phyloP scores from a whole-genome alignment of 2,329 filamentous ascomycete genomes.

The Calonectria pseudoturangicola region DNA sequence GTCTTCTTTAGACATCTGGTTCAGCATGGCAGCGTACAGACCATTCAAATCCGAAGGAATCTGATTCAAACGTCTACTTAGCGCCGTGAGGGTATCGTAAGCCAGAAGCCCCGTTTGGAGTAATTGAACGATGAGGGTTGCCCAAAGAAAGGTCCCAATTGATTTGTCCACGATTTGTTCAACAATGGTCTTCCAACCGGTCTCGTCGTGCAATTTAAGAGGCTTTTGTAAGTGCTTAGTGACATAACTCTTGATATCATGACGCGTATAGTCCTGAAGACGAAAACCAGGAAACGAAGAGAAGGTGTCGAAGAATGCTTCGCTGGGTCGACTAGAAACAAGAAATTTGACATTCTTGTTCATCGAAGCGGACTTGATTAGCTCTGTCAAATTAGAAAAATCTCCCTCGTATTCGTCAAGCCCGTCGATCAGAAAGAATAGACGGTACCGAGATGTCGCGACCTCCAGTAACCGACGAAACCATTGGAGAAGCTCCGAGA shows the following conservation, averaged over 20 bases:
- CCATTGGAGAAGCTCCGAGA: constrained; percentile 12
- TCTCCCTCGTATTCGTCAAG: constrained; percentile 20
- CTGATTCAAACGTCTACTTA: neutral
- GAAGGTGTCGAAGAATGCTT: constrained; percentile 1
- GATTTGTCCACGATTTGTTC: constrained; percentile 10
- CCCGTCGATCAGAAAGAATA: constrained; percentile 8
- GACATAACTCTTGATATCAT: neutral
- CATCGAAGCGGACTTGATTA: constrained; percentile 7
- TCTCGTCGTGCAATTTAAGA: neutral
- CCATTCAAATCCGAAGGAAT: neutral
- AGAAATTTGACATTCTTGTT: constrained; percentile 16
- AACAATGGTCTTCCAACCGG: neutral
- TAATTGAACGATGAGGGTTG: neutral
- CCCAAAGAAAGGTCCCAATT: neutral
- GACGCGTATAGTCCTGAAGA: neutral
- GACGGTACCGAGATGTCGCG: constrained; percentile 1
- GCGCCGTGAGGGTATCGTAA: neutral
- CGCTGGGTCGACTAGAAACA: neutral
- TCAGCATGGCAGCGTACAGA: constrained; percentile 3
- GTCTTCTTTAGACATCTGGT: neutral
- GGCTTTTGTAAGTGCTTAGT: neutral
- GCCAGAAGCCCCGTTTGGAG: neutral
- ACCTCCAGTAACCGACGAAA: constrained; percentile 4
- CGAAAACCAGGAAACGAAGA: neutral
- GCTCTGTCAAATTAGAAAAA: neutral